phyloP scores from a whole-genome alignment of 306 rosid species.

The Mimosa bimucronata region DNA sequence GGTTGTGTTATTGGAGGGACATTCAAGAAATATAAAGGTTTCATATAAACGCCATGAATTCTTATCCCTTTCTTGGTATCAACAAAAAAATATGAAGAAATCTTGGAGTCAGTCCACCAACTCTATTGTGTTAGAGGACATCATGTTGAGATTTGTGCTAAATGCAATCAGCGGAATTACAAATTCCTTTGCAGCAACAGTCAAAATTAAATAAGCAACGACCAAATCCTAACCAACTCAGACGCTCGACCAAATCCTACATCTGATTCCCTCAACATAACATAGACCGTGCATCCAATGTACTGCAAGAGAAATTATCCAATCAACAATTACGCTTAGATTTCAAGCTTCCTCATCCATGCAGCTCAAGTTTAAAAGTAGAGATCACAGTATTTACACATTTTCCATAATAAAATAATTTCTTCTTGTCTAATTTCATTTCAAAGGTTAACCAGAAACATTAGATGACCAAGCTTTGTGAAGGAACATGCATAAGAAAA shows the following conservation, averaged over 20 bases:
- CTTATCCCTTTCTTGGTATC: too few species aligned
- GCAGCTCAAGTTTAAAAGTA: conserved; percentile 4
- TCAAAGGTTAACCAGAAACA: conserved; percentile 3
- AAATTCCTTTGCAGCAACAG: not conserved
- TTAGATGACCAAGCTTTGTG: conserved; percentile 28
- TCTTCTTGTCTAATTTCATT: conserved; percentile 5
- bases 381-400: not conserved
- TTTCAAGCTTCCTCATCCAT: conserved; percentile 33
- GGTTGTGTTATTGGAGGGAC: too few species aligned
- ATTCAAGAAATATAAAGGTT: too few species aligned
- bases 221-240: not conserved
- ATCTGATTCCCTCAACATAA: not conserved
- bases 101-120: too few species aligned
- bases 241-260: not conserved
- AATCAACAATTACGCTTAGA: conserved; percentile 2
- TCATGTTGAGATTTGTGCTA: too few species aligned
- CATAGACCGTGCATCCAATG: not conserved
- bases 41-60: too few species aligned
- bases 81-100: too few species aligned
- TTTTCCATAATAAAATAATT: not conserved
- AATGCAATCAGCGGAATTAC: too few species aligned
- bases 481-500: conserved; percentile 22
- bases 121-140: too few species aligned
- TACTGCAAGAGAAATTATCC: conserved; percentile 17
- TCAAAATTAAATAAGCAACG: conserved; percentile 4